Evolutionary conservation across 306 rosid genomes (phyloP).

Genomic region (Medicago ruthenica): DNA sequence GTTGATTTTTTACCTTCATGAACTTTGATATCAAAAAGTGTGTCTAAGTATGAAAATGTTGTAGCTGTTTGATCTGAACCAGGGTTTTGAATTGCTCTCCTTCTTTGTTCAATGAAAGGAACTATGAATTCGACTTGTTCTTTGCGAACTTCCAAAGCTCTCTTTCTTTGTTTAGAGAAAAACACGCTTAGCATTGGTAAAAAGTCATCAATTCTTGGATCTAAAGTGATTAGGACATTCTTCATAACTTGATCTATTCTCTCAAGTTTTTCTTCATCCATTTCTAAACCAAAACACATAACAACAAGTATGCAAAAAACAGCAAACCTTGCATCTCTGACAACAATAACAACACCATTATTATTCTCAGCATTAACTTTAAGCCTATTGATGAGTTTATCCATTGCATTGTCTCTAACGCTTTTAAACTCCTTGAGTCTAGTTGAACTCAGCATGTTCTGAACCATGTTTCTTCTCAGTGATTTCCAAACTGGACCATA

Average conservation of each 20-base stretch:
- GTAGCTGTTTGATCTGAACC: conserved; percentile 72
- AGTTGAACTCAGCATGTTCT: conserved; percentile 87
- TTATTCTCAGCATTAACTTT: conserved; percentile 65
- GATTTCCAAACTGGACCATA: conserved; percentile 90
- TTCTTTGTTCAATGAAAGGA: conserved; percentile 68
- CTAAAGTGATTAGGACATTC: conserved; percentile 60
- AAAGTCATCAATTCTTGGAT: conserved; percentile 87
- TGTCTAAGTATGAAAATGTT: conserved; percentile 89
- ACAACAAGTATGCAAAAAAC: conserved; percentile 78
- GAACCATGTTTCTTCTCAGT: conserved; percentile 83
- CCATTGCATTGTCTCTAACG: conserved; percentile 75
- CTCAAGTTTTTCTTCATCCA: conserved; percentile 76
- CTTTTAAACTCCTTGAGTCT: conserved; percentile 70
- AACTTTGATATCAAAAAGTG: conserved; percentile 69
- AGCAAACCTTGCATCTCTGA: conserved; percentile 78
- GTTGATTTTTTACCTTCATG: conserved; percentile 65
- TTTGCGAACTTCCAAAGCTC: conserved; percentile 64
- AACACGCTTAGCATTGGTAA: conserved; percentile 79
- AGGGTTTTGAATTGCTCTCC: conserved; percentile 65
- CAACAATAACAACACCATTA: conserved; percentile 63
- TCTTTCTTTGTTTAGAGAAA: conserved; percentile 81
- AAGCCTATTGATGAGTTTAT: conserved; percentile 61
- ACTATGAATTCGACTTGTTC: conserved; percentile 67
- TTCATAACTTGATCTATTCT: conserved; percentile 78
- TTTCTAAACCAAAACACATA: conserved; percentile 89